Base-by-base conservation (phyloP, 2,329 filamentous ascomycete species). In the Penicillium decumbens region DNA sequence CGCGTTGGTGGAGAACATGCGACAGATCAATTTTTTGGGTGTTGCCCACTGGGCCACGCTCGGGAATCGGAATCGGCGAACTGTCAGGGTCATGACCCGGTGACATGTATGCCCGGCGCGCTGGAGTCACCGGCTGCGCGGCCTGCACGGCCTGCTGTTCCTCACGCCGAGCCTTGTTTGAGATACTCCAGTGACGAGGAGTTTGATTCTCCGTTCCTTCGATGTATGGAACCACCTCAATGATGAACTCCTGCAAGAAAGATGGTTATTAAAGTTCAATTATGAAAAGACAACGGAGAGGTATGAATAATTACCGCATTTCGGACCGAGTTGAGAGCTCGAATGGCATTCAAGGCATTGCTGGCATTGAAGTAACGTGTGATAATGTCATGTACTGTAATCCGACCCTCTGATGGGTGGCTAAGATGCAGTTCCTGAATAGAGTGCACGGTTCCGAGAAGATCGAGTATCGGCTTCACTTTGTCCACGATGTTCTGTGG, bases 291-390 rank as follows among this genome's bases (percentile, higher is more conserved):
- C 9, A 29, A 12, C 1, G 25, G 32, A 37, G 8, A 37, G 9
- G 33, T 27, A 32, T 5, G n/a, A 32, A 30, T 18, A 33, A 20
- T 8, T 47, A 55, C 53, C 4, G 30, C 32, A 7, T 25, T 46
- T 6, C 47, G 38, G 12, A 47, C 30, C 6, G 33, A 40, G 38
- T 55, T 55, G 10, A 55, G 35, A 28, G 29, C 15, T 4, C 42
- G 28, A 7, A 47, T 28, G 5, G 41, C 45, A 41, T 55, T 55
- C 20, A 49, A 15, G 2, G 50, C 47, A 29, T 53, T 33, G 0
- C n/a, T 8, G 24, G 23, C 4, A 28, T 51, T 32, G 15, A 23
- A 49, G 25, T 49, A 54, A 3, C 42, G 45, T 2, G 46, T 48
- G 3, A 35, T 18, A 51, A 29, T 10, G 15, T 45, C 49, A n/a